These are phyloP conservation scores for Cryptococcus deneoformans DNA, from an alignment of 1,284 basidiomycete genomes.

Conservation along the genomic window DNA sequence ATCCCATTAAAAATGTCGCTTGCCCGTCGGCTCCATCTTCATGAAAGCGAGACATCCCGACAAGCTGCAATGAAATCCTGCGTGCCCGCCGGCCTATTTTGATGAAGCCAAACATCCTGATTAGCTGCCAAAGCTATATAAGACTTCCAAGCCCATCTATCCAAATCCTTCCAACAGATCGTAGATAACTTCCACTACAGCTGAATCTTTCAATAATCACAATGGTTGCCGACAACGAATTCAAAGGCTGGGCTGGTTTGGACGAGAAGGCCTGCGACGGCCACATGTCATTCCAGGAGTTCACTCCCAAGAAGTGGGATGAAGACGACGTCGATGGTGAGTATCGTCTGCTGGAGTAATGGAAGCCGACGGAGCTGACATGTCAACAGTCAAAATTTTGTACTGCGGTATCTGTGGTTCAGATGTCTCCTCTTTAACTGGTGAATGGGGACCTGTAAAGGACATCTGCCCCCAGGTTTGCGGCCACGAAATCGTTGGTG, in stretches of 20 bases:
- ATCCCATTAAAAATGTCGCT: too few relatives aligned
- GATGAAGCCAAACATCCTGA: too few relatives aligned
- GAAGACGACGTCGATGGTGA: slow-evolving; percentile 49
- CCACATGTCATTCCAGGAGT: slow-evolving; percentile 44
- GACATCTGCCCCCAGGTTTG: slow-evolving; percentile 29
- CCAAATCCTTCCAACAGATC: neutral
- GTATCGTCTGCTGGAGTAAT: slow-evolving; percentile 7
- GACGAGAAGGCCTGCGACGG: slow-evolving; percentile 41
- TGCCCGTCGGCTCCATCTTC: too few relatives aligned
- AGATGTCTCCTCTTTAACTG: slow-evolving; percentile 20
- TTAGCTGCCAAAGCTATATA: too few relatives aligned
- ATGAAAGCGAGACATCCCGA: too few relatives aligned
- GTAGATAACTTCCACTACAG: neutral
- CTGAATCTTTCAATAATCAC: neutral
- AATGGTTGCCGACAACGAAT: slow-evolving; percentile 14
- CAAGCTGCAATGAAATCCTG: too few relatives aligned
- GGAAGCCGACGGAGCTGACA: neutral
- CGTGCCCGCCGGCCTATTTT: too few relatives aligned
- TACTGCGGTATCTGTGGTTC: slow-evolving; percentile 40
- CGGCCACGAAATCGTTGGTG: slow-evolving; percentile 55
- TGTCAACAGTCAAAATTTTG: slow-evolving; percentile 19
- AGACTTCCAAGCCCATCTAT: neutral
- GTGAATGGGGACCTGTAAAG: slow-evolving; percentile 20
- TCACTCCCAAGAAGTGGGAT: slow-evolving; percentile 44
- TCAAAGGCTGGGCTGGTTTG: slow-evolving; percentile 43